Evolutionary conservation across 768 basidiomycete genomes (phyloP).

Genomic region (Boletus subparvulus): DNA sequence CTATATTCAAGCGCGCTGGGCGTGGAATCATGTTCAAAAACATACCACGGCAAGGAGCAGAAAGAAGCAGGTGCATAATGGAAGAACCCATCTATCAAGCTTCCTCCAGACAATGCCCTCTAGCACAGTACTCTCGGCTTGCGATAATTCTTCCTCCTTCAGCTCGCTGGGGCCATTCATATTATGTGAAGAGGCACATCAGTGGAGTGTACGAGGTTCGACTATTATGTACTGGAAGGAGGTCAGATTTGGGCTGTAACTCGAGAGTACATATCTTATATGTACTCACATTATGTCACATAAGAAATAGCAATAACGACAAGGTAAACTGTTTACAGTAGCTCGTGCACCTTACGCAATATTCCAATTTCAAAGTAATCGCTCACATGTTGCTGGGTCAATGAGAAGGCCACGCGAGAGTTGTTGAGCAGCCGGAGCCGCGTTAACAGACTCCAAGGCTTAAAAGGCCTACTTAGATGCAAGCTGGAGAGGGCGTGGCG

Average conservation of each 20-base stretch:
- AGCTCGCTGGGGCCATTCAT: neutral
- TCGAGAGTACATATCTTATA: no score
- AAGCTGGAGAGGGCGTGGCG: no score
- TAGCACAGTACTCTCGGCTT: conserved; percentile 19
- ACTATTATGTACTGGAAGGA: neutral
- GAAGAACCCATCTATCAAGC: conserved; percentile 47
- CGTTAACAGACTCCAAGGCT: no score
- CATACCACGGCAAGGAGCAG: conserved; percentile 53
- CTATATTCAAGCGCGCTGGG: neutral
- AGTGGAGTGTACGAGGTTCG: neutral
- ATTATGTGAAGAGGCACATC: neutral
- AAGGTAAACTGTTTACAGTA: no score
- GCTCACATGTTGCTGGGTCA: no score
- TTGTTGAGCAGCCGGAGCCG: no score
- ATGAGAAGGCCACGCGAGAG: no score
- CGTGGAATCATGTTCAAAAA: neutral
- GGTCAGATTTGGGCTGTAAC: neutral
- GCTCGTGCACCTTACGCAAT: no score
- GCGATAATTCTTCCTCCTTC: conserved; percentile 4
- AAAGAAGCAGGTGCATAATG: conserved; percentile 49
- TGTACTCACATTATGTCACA: no score
- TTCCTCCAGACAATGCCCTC: conserved; percentile 48
- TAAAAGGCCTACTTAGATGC: no score
- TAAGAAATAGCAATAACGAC: no score
- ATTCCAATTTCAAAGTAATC: no score